Evolutionary conservation across 345 rosid species (phyloP).

Genomic region (Acer negundo): DNA sequence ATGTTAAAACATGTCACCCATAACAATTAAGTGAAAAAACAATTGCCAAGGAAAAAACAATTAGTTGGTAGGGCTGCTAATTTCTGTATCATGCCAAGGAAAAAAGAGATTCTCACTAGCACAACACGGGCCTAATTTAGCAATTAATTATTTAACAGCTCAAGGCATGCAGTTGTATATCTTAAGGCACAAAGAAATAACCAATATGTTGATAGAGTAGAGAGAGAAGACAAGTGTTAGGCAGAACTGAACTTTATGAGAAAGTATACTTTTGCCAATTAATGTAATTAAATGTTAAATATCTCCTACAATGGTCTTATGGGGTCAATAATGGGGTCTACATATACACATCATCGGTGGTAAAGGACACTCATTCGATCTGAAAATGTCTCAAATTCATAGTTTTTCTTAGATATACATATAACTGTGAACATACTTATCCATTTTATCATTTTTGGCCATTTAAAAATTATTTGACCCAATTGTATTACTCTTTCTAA

Average conservation of each 20-base stretch:
- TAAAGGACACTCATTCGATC: too few relatives aligned
- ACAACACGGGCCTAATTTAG: neutral
- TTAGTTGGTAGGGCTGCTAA: neutral
- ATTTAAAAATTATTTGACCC: too few relatives aligned
- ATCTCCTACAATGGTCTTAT: neutral
- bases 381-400: too few relatives aligned
- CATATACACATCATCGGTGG: constrained; percentile 11
- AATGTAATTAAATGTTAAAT: constrained; percentile 6
- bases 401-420: too few relatives aligned
- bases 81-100: neutral
- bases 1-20: neutral
- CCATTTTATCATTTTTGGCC: too few relatives aligned
- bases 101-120: neutral
- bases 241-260: neutral
- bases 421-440: too few relatives aligned
- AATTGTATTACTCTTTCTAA: too few relatives aligned
- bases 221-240: neutral
- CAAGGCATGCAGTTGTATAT: neutral
- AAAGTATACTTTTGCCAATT: neutral
- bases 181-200: neutral
- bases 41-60: too few relatives aligned
- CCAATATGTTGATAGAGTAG: neutral
- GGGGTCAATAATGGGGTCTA: constrained; percentile 20
- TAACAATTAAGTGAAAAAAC: neutral
- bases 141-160: neutral